Percentiles rank a stretch among this genome's conserved stretches.
Evolutionary conservation across 2,329 filamentous ascomycete genomes (phyloP).

Genomic region (Paecilomyces formosus): DNA sequence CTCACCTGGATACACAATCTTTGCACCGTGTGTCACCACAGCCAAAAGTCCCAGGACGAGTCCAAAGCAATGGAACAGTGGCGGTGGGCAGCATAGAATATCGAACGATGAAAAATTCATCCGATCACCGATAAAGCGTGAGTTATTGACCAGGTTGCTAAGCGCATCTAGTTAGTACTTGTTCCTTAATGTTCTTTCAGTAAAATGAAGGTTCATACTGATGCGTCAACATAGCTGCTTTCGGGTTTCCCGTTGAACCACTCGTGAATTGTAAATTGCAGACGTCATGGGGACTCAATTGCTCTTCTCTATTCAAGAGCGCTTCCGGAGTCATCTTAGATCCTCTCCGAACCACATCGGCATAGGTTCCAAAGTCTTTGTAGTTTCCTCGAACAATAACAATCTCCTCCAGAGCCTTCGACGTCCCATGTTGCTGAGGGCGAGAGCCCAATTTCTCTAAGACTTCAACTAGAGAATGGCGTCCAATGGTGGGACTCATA

Average conservation of each 20-base stretch:
- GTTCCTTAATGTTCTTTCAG: no score
- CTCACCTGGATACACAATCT: constrained; percentile 63
- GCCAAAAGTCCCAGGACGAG: constrained; percentile 64
- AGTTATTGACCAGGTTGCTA: constrained; percentile 47
- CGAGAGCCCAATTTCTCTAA: constrained; percentile 44
- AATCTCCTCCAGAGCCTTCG: constrained; percentile 40
- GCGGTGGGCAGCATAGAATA: constrained; percentile 66
- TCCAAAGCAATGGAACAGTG: constrained; percentile 74
- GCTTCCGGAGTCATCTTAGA: constrained; percentile 41
- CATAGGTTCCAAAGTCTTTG: constrained; percentile 52
- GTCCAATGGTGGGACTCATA: constrained; percentile 61
- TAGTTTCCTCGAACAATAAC: constrained; percentile 54
- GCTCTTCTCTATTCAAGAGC: constrained; percentile 47
- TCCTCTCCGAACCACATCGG: constrained; percentile 49
- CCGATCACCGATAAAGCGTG: constrained; percentile 59
- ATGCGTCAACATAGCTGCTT: constrained; percentile 68
- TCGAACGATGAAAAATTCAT: constrained; percentile 58
- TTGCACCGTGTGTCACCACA: constrained; percentile 60
- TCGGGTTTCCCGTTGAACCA: constrained; percentile 66
- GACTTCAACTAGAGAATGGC: constrained; percentile 55
- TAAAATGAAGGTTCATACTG: constrained; percentile 37
- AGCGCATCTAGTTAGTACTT: background rate
- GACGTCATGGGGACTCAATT: constrained; percentile 57
- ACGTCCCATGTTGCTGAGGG: constrained; percentile 16
- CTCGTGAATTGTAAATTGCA: constrained; percentile 70